Conservation (phyloP, 1,284 basidiomycete species). For the Calocybe gambosa region DNA sequence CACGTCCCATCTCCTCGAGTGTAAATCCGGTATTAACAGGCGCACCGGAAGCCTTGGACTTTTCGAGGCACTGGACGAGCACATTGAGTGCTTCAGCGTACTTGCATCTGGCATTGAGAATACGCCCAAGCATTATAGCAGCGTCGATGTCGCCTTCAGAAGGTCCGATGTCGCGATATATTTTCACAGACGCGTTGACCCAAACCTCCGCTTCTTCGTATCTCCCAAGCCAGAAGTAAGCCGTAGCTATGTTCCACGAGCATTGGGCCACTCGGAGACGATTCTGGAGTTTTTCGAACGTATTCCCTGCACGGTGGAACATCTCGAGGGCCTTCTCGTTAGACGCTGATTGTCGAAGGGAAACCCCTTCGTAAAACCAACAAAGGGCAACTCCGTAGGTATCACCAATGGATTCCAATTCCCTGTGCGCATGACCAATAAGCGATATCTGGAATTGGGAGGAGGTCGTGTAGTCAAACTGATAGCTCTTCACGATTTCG, state of each 20-base stretch:
- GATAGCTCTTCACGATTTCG: not conserved
- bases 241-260: not conserved
- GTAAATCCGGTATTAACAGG: not conserved
- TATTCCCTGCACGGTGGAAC: not conserved
- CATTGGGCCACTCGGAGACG: not conserved
- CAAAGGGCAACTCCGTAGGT: conserved; percentile 3
- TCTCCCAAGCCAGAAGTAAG: not conserved
- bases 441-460: not conserved
- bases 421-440: conserved; percentile 1
- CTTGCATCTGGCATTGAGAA: not conserved
- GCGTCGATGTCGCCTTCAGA: not conserved
- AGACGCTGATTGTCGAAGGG: not conserved
- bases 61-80: not conserved
- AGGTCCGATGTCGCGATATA: not conserved
- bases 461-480: no score
- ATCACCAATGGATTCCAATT: conserved; percentile 8
- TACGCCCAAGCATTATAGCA: not conserved
- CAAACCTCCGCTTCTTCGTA: conserved; percentile 2
- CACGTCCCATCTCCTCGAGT: conserved; percentile 6
- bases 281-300: not conserved
- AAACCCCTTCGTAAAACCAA: not conserved
- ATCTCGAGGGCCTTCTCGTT: not conserved
- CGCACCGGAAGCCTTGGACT: not conserved
- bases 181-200: not conserved
- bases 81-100: not conserved